phyloP scores from a whole-genome alignment of 176 grass and related monocot genomes.

The Aegilops bicornis region DNA sequence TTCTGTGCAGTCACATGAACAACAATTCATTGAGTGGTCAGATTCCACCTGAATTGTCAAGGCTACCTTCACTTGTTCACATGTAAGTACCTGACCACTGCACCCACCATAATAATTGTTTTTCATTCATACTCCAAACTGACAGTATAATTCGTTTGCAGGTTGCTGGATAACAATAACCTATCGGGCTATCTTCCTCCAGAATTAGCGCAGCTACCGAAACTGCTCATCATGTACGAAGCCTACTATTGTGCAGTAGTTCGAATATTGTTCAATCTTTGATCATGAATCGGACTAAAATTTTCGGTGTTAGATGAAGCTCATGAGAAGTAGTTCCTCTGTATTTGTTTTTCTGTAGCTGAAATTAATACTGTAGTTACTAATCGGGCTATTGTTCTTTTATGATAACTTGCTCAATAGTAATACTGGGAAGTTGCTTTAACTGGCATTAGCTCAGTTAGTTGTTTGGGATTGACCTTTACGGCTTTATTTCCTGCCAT shows the following conservation, averaged over 20 bases:
- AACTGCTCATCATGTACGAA: slow-evolving; percentile 64
- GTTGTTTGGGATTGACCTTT: slow-evolving; percentile 10
- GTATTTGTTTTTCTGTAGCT: slow-evolving; percentile 16
- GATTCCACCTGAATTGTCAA: slow-evolving; percentile 80
- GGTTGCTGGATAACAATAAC: slow-evolving; percentile 82
- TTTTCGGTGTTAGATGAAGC: background rate
- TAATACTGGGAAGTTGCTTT: background rate
- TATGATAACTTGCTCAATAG: slow-evolving; percentile 17
- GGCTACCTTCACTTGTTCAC: slow-evolving; percentile 84
- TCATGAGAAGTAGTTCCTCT: background rate
- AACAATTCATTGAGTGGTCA: slow-evolving; percentile 98
- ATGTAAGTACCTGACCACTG: slow-evolving; percentile 63
- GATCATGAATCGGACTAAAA: background rate
- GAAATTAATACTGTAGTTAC: background rate
- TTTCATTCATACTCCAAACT: slow-evolving; percentile 33
- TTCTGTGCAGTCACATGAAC: slow-evolving; percentile 90
- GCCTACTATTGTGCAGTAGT: slow-evolving; percentile 15
- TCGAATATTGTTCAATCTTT: slow-evolving; percentile 11
- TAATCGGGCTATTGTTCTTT: background rate
- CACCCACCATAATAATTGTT: slow-evolving; percentile 21
- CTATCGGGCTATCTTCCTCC: slow-evolving; percentile 57
- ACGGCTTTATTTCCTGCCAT: background rate
- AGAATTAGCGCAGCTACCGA: slow-evolving; percentile 54
- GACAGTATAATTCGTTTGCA: slow-evolving; percentile 39
- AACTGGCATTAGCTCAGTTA: background rate